A percentile compares a stretch with the other conserved stretches of the same genome.
Evolutionary conservation across 1,284 basidiomycete species (phyloP).

Genomic region (Ustilago vetiveriae): DNA sequence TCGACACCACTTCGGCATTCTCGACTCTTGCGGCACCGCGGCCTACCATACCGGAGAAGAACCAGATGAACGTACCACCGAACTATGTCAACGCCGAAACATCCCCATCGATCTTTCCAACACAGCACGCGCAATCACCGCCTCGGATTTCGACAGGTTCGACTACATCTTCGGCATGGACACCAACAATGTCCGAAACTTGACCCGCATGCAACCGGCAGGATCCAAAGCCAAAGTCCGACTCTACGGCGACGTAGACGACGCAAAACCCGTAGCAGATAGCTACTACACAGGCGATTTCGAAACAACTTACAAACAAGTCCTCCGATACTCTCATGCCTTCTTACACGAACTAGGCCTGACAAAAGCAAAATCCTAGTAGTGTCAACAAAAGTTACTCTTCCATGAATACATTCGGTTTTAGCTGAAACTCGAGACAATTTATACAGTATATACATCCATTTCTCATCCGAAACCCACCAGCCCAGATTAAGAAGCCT

Average conservation of each 20-base stretch:
- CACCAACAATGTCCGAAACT: constrained; percentile 67
- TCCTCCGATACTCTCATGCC: constrained; percentile 62
- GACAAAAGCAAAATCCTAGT: constrained; percentile 1
- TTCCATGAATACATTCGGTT: constrained; percentile 1
- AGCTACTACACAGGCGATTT: constrained; percentile 70
- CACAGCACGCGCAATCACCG: constrained; percentile 66
- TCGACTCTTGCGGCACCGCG: constrained; percentile 62
- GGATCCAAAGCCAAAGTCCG: constrained; percentile 49
- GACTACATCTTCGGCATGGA: constrained; percentile 71
- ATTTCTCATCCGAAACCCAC: constrained; percentile 3
- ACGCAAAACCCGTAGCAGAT: constrained; percentile 46
- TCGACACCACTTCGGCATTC: constrained; percentile 44
- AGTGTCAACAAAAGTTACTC: no score
- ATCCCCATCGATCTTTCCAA: constrained; percentile 66
- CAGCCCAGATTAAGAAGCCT: neutral
- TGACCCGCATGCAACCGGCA: constrained; percentile 64
- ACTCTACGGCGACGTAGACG: constrained; percentile 56
- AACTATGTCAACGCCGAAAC: constrained; percentile 67
- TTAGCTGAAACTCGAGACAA: no score
- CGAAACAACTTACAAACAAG: constrained; percentile 69
- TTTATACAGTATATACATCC: constrained; percentile 7
- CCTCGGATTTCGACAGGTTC: constrained; percentile 67
- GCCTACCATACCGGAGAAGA: constrained; percentile 62
- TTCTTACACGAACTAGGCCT: constrained; percentile 29
- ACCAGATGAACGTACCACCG: constrained; percentile 66